Base-by-base conservation (phyloP, 2,329 filamentous ascomycete genomes). In the Plectosphaerella cucumerina region DNA sequence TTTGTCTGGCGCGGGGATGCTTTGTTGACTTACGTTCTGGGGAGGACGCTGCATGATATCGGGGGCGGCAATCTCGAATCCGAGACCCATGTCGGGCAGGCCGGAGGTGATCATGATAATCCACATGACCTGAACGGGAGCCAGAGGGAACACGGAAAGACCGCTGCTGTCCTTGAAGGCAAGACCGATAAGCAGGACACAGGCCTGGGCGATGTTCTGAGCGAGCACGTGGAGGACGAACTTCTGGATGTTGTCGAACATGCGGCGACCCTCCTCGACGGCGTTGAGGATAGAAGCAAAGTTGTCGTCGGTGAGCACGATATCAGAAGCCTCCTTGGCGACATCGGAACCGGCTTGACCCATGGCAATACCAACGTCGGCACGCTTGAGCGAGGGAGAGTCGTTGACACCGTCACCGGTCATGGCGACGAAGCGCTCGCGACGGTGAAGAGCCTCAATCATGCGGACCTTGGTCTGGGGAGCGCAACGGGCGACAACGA, bases 101-200 rank as follows among this genome's bases (percentile, higher is more conserved):
- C 82, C 83, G 31, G 84, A 88, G 1, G 87, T 90, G 50, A 90
- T 78, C 86, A 90, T 89, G 60, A 89, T 90, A 54, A 90, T 84
- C 86, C 86, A 90, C 41, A 90, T 74, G 55, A 90, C 87, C 58
- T 90, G 81, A n/a, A 90, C 83, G 0, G 86, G 86, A 0, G 85
- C 75, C 14, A 90, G 74, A 0, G 86, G 86, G 61, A 89, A 90
- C 5, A 89, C 85, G 0, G 86, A 89, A 21, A 87, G 68, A 2
- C 76, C 72, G 14, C 71, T 72, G 4, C 64, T 58, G 55, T 89
- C 86, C 67, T 89, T 89, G 70, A 90, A 89, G 0, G 73, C 81
- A 4, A 90, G 74, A 50, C 86, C 86, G 33, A 89, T 81, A 5
- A 90, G 76, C 5, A 90, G 73, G 0, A 82, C 85, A 54, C 78